Base-by-base conservation (phyloP, 2,329 filamentous ascomycete species). In the Pyrenophora graminea region DNA sequence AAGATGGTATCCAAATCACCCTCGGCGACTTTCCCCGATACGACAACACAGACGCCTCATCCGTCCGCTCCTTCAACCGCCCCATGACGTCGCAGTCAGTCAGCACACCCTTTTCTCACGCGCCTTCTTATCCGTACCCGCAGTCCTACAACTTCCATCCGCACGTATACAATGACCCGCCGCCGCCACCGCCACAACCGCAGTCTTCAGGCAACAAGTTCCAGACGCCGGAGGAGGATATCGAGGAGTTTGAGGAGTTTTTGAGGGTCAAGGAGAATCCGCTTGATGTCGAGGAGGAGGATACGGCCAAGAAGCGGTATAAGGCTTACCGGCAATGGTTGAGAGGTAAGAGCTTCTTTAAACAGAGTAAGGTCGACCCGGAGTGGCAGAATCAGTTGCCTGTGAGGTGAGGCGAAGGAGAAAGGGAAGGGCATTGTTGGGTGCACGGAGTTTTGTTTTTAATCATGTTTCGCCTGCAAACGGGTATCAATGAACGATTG, bases 311-410 rank as follows among this genome's bases (percentile, higher is more conserved):
- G 82, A 97, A 97, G 81, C 81, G 94, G 62, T 99, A 99, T 74
- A 97, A 96, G 76, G 90, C 92, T 8, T 99, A 99, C 75, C 80
- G 87, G 66, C 95, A 97, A 75, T 99, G 94, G 93, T 79, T 99
- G 68, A 83, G 86, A 56, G 93, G 93, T 15, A 97, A 97, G 78
- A 96, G 91, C 65, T 82, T 97, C 66, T 97, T 97, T 73, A 97
- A 97, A 76, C 92, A 97, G 79, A 80, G 78, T 55, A 80, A 80
- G 61, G 76, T 80, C 33, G 78, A 80, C 74, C 78, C 78, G 1
- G 78, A 80, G 68, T 80, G 69, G 70, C 60, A 66, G 60, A 67
- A 60, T 46, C 67, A 71, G 50, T 48, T 71, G 30, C 68, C 68
- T 42, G 56, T 70, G n/a, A 53, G 68, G 39, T 71, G 55, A 53